Evolutionary conservation across 495 filamentous ascomycete species (phyloP).

Genomic region (Penicillium pancosmium): DNA sequence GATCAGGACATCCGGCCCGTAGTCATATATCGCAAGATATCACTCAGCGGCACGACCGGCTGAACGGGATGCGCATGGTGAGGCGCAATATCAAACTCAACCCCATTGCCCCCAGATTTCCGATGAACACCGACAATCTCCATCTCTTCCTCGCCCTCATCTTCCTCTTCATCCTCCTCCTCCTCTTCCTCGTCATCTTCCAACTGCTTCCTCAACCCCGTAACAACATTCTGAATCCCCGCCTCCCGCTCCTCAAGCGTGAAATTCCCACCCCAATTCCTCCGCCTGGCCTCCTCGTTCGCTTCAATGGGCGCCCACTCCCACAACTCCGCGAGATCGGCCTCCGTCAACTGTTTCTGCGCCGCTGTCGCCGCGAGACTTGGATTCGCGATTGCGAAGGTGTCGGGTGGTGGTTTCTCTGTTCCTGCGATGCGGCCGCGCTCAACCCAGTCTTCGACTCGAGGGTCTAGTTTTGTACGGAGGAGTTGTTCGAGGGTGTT

Average conservation of each 20-base stretch:
- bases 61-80: slow-evolving; percentile 32
- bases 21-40: slow-evolving; percentile 59
- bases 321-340: slow-evolving; percentile 48
- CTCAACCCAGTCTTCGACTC: slow-evolving; percentile 71
- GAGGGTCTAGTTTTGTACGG: slow-evolving; percentile 79
- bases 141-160: slow-evolving; percentile 57
- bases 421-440: slow-evolving; percentile 53
- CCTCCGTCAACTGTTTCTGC: slow-evolving; percentile 38
- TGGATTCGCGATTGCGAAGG: slow-evolving; percentile 4
- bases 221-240: slow-evolving; percentile 71
- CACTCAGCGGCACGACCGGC: slow-evolving; percentile 47
- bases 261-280: slow-evolving; percentile 63
- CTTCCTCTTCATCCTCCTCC: slow-evolving; percentile 48
- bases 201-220: slow-evolving; percentile 61
- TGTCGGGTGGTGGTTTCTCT: slow-evolving; percentile 19
- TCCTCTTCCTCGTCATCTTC: slow-evolving; percentile 60
- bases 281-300: slow-evolving; percentile 49
- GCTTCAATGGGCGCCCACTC: slow-evolving; percentile 54
- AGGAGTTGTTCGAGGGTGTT: slow-evolving; percentile 63
- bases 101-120: slow-evolving; percentile 39
- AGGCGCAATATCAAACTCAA: slow-evolving; percentile 50
- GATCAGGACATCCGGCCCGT: slow-evolving; percentile 47
- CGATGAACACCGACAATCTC: slow-evolving; percentile 45
- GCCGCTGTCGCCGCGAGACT: slow-evolving; percentile 7
- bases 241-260: slow-evolving; percentile 68